Evolutionary conservation across 2,329 filamentous ascomycete species (phyloP).

Genomic region (Pseudovirgaria hyperparasitica): DNA sequence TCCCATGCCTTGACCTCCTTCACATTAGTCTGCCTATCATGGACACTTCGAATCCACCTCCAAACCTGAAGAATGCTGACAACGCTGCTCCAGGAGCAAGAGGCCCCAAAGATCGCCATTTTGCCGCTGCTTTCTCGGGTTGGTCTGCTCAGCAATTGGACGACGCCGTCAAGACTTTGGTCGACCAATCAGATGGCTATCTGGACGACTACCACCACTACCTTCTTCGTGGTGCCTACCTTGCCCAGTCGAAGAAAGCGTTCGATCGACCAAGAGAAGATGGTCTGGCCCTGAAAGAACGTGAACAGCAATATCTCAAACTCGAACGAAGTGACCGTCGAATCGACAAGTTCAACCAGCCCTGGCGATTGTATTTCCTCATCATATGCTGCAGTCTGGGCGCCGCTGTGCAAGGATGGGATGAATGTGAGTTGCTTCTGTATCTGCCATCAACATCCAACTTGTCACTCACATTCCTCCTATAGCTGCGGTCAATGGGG

Average conservation of each 20-base stretch:
- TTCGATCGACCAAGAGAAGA: conserved; percentile 8
- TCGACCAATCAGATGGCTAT: conserved; percentile 6
- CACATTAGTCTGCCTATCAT: background rate
- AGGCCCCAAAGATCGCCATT: conserved; percentile 9
- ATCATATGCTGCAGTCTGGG: conserved; percentile 11
- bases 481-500: conserved; percentile 22
- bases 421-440: too few relatives aligned
- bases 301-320: conserved; percentile 7
- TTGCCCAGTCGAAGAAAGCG: conserved; percentile 10
- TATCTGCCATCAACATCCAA: conserved; percentile 3
- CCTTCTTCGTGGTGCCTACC: conserved; percentile 11
- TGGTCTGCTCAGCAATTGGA: conserved; percentile 9
- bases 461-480: conserved; percentile 3
- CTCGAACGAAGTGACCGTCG: conserved; percentile 8
- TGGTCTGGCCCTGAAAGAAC: conserved; percentile 7
- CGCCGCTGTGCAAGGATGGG: conserved; percentile 13
- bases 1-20: too few relatives aligned
- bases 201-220: conserved; percentile 11
- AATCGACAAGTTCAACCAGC: conserved; percentile 13
- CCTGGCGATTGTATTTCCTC: conserved; percentile 10
- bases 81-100: conserved; percentile 2
- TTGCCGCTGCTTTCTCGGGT: conserved; percentile 10
- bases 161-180: conserved; percentile 8
- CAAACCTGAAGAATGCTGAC: conserved; percentile 1
- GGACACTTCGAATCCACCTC: conserved; percentile 1